Evolutionary conservation across 2,329 filamentous ascomycete species (phyloP), one percentile per base, ranked within the genome.

Genomic region (Xylaria sp.): DNA sequence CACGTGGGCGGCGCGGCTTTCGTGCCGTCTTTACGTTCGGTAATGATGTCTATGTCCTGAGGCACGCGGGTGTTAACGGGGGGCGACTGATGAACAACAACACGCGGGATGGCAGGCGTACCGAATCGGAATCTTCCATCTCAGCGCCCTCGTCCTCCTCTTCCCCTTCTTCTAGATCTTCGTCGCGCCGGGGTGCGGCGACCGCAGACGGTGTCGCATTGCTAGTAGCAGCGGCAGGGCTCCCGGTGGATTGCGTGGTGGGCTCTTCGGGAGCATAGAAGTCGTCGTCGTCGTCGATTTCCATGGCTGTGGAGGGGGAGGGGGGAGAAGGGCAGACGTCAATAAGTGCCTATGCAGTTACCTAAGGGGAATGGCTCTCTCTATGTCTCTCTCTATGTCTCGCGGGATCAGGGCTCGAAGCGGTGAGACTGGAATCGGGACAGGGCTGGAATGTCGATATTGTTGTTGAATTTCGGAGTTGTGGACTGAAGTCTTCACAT

Each of bases 21-120:
- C 57, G 83, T 81, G 71, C 85, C 85, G 69, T 89, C 87, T 78
- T 87, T 88, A 60, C 85, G 81, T 72, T 89, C 87, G 19, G 84
- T 89, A 70, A 89, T 87, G 68, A 89, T 89, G 66, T 89, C 87
- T 71, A 89, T 87, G 64, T 89, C 87, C 84, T 88, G 61, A n/a
- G 21, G 27, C 25, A 6, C 27, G 23, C 31, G 3, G 25, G 35
- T 43, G 55, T 62, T 3, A 53, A 23, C 19, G 37, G 35, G 21
- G 4, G 17, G 17, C n/a, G n/a, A n/a, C n/a, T n/a, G n/a, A n/a
- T n/a, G n/a, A n/a, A n/a, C n/a, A n/a, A n/a, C n/a, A n/a, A n/a
- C n/a, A 27, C 3, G 23, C 6, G 35, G 11, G 2, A 41, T 15
- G 4, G n/a, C 8, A 23, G 27, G 60, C 74, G 13, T 72, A 83